These are phyloP conservation scores for Knufia petricola DNA, from an alignment of 2,329 filamentous ascomycete species.

Conservation along the genomic window DNA sequence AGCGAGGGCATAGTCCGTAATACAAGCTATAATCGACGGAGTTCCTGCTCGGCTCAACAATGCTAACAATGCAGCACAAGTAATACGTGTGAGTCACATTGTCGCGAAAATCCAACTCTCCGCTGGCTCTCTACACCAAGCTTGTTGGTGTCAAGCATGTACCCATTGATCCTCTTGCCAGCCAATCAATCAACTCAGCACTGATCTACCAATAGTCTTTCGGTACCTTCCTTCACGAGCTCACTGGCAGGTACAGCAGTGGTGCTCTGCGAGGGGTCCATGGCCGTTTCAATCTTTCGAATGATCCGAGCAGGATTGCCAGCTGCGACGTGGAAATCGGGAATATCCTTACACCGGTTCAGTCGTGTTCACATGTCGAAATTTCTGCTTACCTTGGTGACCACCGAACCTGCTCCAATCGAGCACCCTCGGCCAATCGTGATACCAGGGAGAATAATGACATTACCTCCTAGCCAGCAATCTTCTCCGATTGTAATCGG, in stretches of 20 bases:
- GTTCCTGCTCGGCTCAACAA: too few species aligned
- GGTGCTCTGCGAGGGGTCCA: conserved; percentile 17
- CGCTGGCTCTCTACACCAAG: too few species aligned
- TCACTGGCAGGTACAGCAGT: conserved; percentile 1
- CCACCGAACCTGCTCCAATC: conserved; percentile 72
- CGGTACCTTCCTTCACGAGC: conserved; percentile 7
- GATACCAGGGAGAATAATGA: conserved; percentile 63
- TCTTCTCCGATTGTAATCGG: conserved; percentile 70
- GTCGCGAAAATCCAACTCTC: too few species aligned
- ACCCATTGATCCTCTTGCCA: neutral
- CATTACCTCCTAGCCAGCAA: conserved; percentile 68
- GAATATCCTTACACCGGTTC: conserved; percentile 29
- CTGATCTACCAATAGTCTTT: neutral
- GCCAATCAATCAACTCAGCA: neutral
- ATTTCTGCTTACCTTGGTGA: conserved; percentile 52
- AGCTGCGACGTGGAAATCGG: conserved; percentile 33
- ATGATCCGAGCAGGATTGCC: conserved; percentile 34
- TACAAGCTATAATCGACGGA: too few species aligned
- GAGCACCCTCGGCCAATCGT: conserved; percentile 65
- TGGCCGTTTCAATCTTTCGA: conserved; percentile 31
- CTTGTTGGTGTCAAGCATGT: too few species aligned
- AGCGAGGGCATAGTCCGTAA: too few species aligned
- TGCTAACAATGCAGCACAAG: too few species aligned
- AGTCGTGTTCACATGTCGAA: conserved; percentile 2
- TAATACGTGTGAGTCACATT: too few species aligned